Conservation (phyloP, 2,329 filamentous ascomycete species). For the Hypomyces rosellus region DNA sequence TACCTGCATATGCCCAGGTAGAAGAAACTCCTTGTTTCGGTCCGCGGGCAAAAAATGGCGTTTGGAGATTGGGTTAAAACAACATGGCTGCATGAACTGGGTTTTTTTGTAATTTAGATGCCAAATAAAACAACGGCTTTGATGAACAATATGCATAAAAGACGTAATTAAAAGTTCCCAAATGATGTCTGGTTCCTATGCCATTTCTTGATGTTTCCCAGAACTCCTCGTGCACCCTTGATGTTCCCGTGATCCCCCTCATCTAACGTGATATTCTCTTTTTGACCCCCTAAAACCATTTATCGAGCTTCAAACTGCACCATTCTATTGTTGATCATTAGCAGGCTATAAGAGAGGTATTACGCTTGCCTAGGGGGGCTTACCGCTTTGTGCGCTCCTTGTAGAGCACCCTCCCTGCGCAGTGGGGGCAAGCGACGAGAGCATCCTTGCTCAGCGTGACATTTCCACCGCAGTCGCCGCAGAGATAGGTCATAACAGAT, state of each 20-base stretch:
- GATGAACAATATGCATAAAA: constrained; percentile 2
- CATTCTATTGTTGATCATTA: constrained; percentile 56
- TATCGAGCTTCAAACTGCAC: constrained; percentile 95
- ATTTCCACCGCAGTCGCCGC: constrained; percentile 39
- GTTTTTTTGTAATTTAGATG: not conserved
- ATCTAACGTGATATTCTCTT: not conserved
- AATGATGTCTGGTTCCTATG: not conserved
- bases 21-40: constrained; percentile 1
- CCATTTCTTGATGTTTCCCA: constrained; percentile 3
- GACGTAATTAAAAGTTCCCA: constrained; percentile 8
- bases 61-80: constrained; percentile 3
- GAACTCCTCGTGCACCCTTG: constrained; percentile 10
- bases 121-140: not conserved
- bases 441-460: constrained; percentile 40
- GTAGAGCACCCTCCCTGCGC: constrained; percentile 91
- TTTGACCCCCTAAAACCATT: not conserved
- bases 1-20: constrained; percentile 44
- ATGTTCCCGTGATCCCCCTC: not conserved
- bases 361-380: constrained; percentile 27
- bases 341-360: not conserved
- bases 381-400: constrained; percentile 97
- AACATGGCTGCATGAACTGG: constrained; percentile 1
- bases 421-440: constrained; percentile 48
- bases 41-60: not conserved
- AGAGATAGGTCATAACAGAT: constrained; percentile 34